Percentiles rank a stretch among this genome's conserved stretches.
Evolutionary conservation across 106 monocot species (phyloP).

Genomic region (Agapanthus africanus): DNA sequence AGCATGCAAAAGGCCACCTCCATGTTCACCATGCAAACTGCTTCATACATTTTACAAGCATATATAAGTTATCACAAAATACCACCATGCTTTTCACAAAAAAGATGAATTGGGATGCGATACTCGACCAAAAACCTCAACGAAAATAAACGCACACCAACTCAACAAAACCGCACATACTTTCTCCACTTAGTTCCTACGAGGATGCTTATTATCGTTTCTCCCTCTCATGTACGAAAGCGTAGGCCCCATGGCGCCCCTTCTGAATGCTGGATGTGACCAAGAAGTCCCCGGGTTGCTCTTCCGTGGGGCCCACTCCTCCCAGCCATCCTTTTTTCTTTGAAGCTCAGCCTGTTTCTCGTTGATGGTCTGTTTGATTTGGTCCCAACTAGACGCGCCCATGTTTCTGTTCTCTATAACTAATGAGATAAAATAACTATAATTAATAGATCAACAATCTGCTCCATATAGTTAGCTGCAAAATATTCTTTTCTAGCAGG

Average conservation of each 20-base stretch:
- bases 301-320: not conserved
- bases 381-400: not conserved
- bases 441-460: not conserved
- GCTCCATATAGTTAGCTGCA: too few species aligned
- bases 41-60: too few species aligned
- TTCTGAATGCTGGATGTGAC: not conserved
- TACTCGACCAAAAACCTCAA: too few species aligned
- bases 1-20: too few species aligned
- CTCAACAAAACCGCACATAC: too few species aligned
- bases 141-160: too few species aligned
- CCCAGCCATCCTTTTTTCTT: not conserved
- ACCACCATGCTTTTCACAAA: too few species aligned
- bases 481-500: not conserved
- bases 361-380: not conserved
- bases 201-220: too few species aligned
- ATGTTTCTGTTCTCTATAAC: not conserved
- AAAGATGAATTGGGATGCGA: too few species aligned
- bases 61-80: too few species aligned
- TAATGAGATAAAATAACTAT: not conserved
- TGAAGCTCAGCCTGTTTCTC: not conserved
- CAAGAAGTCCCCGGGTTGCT: not conserved
- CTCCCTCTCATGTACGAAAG: not conserved
- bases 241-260: not conserved
- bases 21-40: too few species aligned
- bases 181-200: too few species aligned